Evolutionary conservation across 805 yeast genomes (phyloP), one percentile per base, ranked within the genome.

Genomic region (Suhomyces faveliae): DNA sequence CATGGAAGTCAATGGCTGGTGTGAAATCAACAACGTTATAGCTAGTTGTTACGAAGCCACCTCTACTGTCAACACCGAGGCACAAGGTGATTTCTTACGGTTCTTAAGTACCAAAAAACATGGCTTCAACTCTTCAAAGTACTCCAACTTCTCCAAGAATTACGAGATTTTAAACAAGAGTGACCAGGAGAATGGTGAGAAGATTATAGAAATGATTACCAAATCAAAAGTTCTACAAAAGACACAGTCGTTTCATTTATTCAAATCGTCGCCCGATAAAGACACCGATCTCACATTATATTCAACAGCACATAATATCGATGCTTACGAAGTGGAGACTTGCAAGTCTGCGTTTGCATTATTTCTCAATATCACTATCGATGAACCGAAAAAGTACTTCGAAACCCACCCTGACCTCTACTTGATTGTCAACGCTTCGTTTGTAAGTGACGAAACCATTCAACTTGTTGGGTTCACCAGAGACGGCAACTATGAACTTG

Each of bases 191-290:
- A 51, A 49, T 13, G 64, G 67, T 24, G 44, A 55, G 20, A 75
- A 74, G 45, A 73, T 86, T 33, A 74, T 84, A 27, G 82, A 80
- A 44, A 67, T 83, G 30, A 61, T 85, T 5, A 80, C 83, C 49
- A 85, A 87, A 61, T 86, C 96, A 0, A 81, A 80, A 51, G 78
- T 89, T 17, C 71, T 91, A 46, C 81, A 82, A 60, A 91, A 92
- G 59, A 78, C 83, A 1, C 86, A 89, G 42, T 91, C 96, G 3
- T 89, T 91, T 67, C 97, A 91, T 68, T 68, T 92, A 25, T 92
- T 92, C 73, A 81, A 78, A 54, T 71, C 80, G 3, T 29, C 44
- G 12, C 10, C 33, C 9, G 24, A 12, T n/a, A 19, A 9, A 12
- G 19, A 12, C 12, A 12, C 37, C 5, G 64, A 30, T 48, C 71